Percentiles rank a stretch among this genome's conserved stretches.
These are phyloP conservation scores for Tylopilus sp. DNA, from an alignment of 768 basidiomycete species.

Conservation along the genomic window DNA sequence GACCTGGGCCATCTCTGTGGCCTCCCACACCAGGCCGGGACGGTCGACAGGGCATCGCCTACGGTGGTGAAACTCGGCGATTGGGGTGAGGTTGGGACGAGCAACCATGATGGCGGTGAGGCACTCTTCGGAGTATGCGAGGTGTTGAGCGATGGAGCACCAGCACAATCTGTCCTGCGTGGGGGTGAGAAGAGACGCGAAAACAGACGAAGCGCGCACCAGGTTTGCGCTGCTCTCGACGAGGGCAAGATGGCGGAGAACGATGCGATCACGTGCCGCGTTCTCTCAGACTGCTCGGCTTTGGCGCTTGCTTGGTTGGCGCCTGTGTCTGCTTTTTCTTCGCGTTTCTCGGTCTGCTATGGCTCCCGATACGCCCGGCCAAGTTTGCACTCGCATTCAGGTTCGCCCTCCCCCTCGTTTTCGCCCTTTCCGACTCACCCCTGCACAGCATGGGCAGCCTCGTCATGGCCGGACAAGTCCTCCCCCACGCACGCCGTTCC, in stretches of 20 bases:
- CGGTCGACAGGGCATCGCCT: conserved; percentile 71
- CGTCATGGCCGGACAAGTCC: conserved; percentile 88
- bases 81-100: conserved; percentile 60
- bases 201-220: conserved; percentile 36
- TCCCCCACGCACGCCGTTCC: neutral
- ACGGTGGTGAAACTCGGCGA: conserved; percentile 63
- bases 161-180: conserved; percentile 59
- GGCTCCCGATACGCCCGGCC: conserved; percentile 70
- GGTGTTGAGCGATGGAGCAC: conserved; percentile 75
- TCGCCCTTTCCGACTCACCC: too few relatives aligned
- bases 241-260: conserved; percentile 63
- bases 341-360: conserved; percentile 74
- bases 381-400: too few relatives aligned
- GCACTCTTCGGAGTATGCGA: conserved; percentile 80
- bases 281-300: conserved; percentile 85
- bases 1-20: conserved; percentile 46
- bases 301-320: conserved; percentile 83
- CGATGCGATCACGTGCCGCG: too few relatives aligned
- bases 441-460: too few relatives aligned
- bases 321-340: conserved; percentile 93
- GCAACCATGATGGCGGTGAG: conserved; percentile 61
- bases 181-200: neutral
- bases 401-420: too few relatives aligned
- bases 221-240: conserved; percentile 62
- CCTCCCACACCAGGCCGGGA: conserved; percentile 64